Conservation (phyloP, 805 yeast species). For the Yarrowia alimentaria region DNA sequence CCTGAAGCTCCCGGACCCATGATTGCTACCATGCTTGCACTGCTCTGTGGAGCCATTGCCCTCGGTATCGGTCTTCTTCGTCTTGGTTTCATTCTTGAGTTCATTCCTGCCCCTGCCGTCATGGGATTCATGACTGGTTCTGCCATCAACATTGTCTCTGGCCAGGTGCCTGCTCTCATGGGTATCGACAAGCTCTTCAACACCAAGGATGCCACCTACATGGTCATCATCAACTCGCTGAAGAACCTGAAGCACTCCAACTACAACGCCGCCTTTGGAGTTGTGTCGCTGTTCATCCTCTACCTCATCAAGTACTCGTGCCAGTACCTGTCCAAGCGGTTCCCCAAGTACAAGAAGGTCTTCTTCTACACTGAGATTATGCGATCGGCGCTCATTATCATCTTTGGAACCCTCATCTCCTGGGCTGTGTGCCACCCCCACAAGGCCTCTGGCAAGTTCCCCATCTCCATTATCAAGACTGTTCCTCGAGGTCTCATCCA, state of each 20-base stretch:
- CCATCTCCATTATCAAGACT: constrained; percentile 63
- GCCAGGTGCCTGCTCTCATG: constrained; percentile 85
- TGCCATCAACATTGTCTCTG: constrained; percentile 74
- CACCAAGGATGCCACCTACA: constrained; percentile 69
- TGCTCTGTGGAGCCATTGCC: constrained; percentile 83
- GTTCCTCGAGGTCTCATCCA: constrained; percentile 82
- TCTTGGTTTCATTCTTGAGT: constrained; percentile 83
- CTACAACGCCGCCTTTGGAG: constrained; percentile 86
- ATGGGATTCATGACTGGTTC: constrained; percentile 95
- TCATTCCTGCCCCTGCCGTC: constrained; percentile 87
- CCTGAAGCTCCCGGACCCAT: constrained; percentile 54
- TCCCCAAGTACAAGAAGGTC: constrained; percentile 53
- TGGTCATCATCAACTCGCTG: constrained; percentile 66
- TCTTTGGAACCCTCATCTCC: constrained; percentile 77
- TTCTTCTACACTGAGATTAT: constrained; percentile 73
- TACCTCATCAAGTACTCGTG: constrained; percentile 68
- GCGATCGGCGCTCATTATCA: constrained; percentile 77
- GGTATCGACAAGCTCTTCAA: constrained; percentile 65
- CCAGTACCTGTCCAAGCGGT: constrained; percentile 59
- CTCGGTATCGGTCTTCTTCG: constrained; percentile 78
- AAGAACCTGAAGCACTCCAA: constrained; percentile 67
- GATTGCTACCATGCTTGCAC: constrained; percentile 76
- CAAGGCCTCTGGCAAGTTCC: constrained; percentile 43
- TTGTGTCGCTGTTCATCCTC: constrained; percentile 68
- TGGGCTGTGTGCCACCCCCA: constrained; percentile 67